Evolutionary conservation across 73 alveolate genomes (phyloP), one percentile per base, ranked within the genome.

Genomic region (Uronychia setigera): DNA sequence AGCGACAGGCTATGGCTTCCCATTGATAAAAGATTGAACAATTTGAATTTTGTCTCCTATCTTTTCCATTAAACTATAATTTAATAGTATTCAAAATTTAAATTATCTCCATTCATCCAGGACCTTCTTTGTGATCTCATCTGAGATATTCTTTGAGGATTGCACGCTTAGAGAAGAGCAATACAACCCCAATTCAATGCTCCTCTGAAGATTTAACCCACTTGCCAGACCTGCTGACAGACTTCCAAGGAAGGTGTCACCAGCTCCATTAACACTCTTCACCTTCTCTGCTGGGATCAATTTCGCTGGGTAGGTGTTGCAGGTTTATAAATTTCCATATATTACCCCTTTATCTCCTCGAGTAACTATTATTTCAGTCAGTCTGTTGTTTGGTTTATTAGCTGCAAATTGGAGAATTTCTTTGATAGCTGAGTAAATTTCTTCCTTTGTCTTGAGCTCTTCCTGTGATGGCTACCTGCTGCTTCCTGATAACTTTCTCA

Each of bases 191-290:
- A 5, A 33, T 11, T 31, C 78, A 74, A 83, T 32, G 31, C 77
- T 25, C 33, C n/a, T 33, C 19, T 34, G 79, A 33, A 83, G 1
- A 1, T 1, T 14, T 9, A 74, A 1, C 1, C 80, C 84, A 30
- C 28, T 67, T 29, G 19, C 78, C 46, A 83, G 60, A 11, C 90
- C 84, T 33, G 34, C 58, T 26, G 74, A 34, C 33, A 83, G 33
- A 0, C 90, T 84, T 1, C 90, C 90, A 27, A 83, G 19, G 35
- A 83, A 83, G 33, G 83, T 74, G 74, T 83, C 90, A 0, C 90
- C 90, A 27, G 84, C 78, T 1, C 90, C 90, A 31, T 59, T 81
- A 33, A 81, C 84, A 31, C 84, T 74, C 34, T 74, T 60, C 1
- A 83, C 58, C 31, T 32, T 25, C 35, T 26, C 34, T 0, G 60